Percentiles rank a stretch among this genome's conserved stretches.
Conservation (phyloP, 2,329 filamentous ascomycete species). For the Verticillium alfalfae region DNA sequence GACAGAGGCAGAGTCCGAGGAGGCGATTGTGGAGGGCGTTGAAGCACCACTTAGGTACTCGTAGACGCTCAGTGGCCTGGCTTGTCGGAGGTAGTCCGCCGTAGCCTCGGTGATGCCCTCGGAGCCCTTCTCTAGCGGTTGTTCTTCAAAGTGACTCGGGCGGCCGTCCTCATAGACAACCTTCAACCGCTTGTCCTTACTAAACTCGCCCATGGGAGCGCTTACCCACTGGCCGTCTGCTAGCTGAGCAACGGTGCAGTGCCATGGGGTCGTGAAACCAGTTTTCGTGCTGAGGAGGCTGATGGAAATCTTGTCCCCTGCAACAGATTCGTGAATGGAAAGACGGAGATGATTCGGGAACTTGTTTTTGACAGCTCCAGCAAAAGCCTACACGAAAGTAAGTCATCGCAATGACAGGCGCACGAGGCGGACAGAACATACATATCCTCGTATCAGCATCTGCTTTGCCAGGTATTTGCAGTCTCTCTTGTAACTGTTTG, state of each 20-base stretch:
- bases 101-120: neutral
- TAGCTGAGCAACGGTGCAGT: slow-evolving; percentile 16
- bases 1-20: neutral
- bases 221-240: neutral
- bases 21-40: neutral
- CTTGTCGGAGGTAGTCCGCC: slow-evolving; percentile 1
- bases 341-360: slow-evolving; percentile 21
- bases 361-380: slow-evolving; percentile 15
- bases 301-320: slow-evolving; percentile 19
- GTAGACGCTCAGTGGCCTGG: neutral
- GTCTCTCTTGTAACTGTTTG: slow-evolving; percentile 11
- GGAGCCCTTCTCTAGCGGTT: neutral
- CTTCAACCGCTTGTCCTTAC: slow-evolving; percentile 13
- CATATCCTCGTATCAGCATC: slow-evolving; percentile 21
- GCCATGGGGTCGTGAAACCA: slow-evolving; percentile 24
- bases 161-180: slow-evolving; percentile 15
- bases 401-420: neutral
- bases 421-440: slow-evolving; percentile 7
- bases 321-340: slow-evolving; percentile 22
- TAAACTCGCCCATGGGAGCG: slow-evolving; percentile 16
- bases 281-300: slow-evolving; percentile 21
- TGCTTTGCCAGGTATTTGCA: slow-evolving; percentile 13
- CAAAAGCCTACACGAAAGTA: slow-evolving; percentile 17
- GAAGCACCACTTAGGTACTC: neutral
- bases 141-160: slow-evolving; percentile 15